Evolutionary conservation across 495 filamentous ascomycete species (phyloP).

Genomic region (Aspergillus sparsus): DNA sequence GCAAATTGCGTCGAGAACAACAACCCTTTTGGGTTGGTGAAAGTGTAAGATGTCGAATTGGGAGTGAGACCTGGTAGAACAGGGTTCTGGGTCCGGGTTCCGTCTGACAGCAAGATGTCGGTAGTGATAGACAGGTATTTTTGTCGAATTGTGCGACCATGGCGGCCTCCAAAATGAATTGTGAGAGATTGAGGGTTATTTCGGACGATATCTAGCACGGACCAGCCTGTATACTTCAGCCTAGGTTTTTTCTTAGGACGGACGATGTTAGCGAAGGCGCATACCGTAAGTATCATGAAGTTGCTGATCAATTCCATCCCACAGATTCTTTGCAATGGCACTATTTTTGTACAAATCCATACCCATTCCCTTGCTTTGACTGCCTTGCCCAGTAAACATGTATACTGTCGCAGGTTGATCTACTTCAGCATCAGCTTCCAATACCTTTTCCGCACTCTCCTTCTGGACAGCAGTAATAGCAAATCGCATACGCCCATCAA

Average conservation of each 20-base stretch:
- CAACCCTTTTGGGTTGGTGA: slow-evolving; percentile 32
- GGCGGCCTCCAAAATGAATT: slow-evolving; percentile 41
- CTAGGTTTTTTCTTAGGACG: not conserved
- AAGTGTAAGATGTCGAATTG: slow-evolving; percentile 35
- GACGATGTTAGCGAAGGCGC: not conserved
- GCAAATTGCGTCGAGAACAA: slow-evolving; percentile 45
- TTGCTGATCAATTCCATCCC: slow-evolving; percentile 42
- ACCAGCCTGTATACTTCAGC: slow-evolving; percentile 33
- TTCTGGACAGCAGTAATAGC: slow-evolving; percentile 29
- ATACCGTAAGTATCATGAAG: slow-evolving; percentile 41
- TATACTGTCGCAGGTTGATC: slow-evolving; percentile 42
- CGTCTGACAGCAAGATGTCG: slow-evolving; percentile 18
- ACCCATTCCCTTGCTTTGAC: slow-evolving; percentile 44
- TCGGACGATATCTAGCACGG: slow-evolving; percentile 38
- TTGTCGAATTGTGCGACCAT: slow-evolving; percentile 35
- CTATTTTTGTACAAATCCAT: slow-evolving; percentile 43
- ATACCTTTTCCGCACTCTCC: slow-evolving; percentile 30
- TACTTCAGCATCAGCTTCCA: slow-evolving; percentile 38
- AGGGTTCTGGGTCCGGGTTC: slow-evolving; percentile 16
- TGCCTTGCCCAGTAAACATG: slow-evolving; percentile 49
- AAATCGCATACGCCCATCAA: slow-evolving; percentile 36
- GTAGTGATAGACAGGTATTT: slow-evolving; percentile 39
- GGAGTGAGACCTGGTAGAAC: slow-evolving; percentile 29
- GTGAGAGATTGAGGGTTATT: slow-evolving; percentile 44
- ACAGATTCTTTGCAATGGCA: slow-evolving; percentile 34